Percentiles rank a stretch among this genome's conserved stretches.
Conservation (phyloP, 257 asterid species). For the Solanum pimpinellifolium region DNA sequence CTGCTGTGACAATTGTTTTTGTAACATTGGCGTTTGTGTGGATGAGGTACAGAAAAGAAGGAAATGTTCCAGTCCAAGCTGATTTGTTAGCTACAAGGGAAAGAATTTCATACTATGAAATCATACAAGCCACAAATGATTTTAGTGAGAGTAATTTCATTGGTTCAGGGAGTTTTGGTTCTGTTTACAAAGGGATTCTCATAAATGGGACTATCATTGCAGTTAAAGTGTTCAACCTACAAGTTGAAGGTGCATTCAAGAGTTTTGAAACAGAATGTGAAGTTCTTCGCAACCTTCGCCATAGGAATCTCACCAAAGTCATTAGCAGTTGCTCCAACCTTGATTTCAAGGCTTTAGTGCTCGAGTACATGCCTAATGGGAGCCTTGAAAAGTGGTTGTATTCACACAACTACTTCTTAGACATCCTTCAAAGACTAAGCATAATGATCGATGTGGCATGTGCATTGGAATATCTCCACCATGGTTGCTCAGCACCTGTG, state of each 20-base stretch:
- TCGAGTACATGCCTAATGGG: slow-evolving; percentile 25
- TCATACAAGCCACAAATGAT: background rate
- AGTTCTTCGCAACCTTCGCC: slow-evolving; percentile 19
- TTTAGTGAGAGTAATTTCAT: slow-evolving; percentile 3
- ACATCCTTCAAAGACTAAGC: slow-evolving; percentile 5
- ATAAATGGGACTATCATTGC: background rate
- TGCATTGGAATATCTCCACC: slow-evolving; percentile 22
- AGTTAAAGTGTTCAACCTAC: slow-evolving; percentile 16
- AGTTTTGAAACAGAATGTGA: slow-evolving; percentile 18
- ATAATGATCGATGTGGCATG: slow-evolving; percentile 25
- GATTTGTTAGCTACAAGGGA: background rate
- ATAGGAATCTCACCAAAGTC: slow-evolving; percentile 18
- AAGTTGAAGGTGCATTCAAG: slow-evolving; percentile 6
- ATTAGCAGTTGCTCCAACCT: slow-evolving; percentile 17
- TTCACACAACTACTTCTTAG: background rate
- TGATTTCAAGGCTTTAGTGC: slow-evolving; percentile 16
- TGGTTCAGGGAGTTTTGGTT: slow-evolving; percentile 9
- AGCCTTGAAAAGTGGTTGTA: slow-evolving; percentile 24
- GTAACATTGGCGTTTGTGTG: background rate
- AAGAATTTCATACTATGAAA: slow-evolving; percentile 2
- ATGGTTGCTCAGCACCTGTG: slow-evolving; percentile 11
- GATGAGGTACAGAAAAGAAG: background rate
- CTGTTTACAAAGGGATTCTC: slow-evolving; percentile 11
- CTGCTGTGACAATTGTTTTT: background rate
- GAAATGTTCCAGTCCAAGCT: background rate